Evolutionary conservation across 2,329 filamentous ascomycete species (phyloP), one percentile per base, ranked within the genome.

Genomic region (Madurella fahalii): DNA sequence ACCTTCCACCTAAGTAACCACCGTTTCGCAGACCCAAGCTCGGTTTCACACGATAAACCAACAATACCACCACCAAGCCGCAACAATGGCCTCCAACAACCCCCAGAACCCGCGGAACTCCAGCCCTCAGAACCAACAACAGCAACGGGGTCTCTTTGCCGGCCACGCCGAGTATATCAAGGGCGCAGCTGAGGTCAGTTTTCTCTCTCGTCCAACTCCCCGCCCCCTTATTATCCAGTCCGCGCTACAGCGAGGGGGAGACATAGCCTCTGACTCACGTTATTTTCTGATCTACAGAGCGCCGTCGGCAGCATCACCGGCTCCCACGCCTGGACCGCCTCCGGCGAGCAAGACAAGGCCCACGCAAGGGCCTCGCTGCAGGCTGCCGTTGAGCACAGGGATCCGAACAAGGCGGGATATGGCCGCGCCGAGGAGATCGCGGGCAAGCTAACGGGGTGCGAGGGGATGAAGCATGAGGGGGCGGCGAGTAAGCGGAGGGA

Each of bases 101-200:
- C 53, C 55, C 32, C 46, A 54, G 13, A 52, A 56, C 56, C 47
- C 44, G 34, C 42, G 46, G 9, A 54, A 51, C 52, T 44, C 55
- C 49, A 47, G 40, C 49, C 41, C n/a, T 5, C 34, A 53, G 34
- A 54, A 68, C 34, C 61, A 68, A 40, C 68, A 76, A 56, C 73
- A 76, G 56, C 73, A 82, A 57, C 80, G 84, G 17, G 78, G 83
- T 43, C 82, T 89, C 59, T 65, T 88, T 42, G 74, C 77, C 55
- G 77, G 80, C 41, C 86, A 89, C 66, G 83, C 77, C 32, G 81
- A 87, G 65, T 89, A 87, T 64, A 77, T 82, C 64, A 89, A 88
- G 65, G 86, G 85, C 50, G 82, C 82, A 7, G 79, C 82, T 52
- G 83, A 86, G 72, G 86, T 85, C 69, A n/a, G n/a, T n/a, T 53